A percentile compares a stretch with the other conserved stretches of the same genome.
These are phyloP conservation scores for Erucastrum elatum DNA, from an alignment of 345 rosid species.

Conservation along the genomic window DNA sequence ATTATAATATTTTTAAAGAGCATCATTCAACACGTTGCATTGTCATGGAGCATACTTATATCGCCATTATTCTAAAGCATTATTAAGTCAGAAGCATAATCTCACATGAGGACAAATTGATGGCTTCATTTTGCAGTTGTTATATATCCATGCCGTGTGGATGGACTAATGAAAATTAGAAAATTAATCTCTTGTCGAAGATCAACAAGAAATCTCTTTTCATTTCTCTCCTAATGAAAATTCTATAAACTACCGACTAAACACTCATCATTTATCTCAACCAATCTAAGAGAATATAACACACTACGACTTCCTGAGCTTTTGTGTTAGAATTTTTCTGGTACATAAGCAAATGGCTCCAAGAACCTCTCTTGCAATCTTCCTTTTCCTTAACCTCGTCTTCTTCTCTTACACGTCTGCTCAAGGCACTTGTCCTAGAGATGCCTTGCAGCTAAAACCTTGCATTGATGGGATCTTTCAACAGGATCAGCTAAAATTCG, in stretches of 20 bases:
- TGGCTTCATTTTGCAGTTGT: neutral
- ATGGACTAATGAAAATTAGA: neutral
- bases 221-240: neutral
- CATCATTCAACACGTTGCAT: neutral
- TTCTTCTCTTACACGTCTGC: neutral
- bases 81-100: neutral
- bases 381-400: neutral
- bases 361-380: neutral
- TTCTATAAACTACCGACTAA: neutral
- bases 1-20: too few relatives aligned
- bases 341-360: neutral
- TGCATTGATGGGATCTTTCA: neutral
- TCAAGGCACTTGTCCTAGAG: neutral
- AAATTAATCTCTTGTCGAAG: neutral
- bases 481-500: too few relatives aligned
- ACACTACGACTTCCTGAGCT: neutral
- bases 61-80: neutral
- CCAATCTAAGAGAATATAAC: too few relatives aligned
- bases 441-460: neutral
- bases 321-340: neutral
- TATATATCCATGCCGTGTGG: neutral
- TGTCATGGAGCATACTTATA: neutral
- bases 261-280: too few relatives aligned
- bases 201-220: neutral
- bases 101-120: neutral